Evolutionary conservation across 805 yeast species (phyloP).

Genomic region (Schwanniomyces sp.): DNA sequence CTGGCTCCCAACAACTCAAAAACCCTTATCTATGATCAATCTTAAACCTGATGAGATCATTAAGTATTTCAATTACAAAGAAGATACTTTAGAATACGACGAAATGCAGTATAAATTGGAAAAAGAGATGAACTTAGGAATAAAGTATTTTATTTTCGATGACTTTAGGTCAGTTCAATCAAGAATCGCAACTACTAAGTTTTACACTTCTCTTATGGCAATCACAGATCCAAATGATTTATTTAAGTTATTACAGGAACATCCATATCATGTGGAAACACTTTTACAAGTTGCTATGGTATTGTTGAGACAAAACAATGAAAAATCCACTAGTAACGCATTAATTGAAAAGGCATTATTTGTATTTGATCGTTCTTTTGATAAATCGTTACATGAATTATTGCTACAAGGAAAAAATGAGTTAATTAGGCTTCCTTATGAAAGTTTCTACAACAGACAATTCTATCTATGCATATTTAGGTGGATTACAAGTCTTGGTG

Average conservation of each 20-base stretch:
- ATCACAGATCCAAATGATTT: constrained; percentile 81
- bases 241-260: constrained; percentile 53
- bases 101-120: constrained; percentile 29
- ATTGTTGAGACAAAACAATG: constrained; percentile 72
- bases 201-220: constrained; percentile 63
- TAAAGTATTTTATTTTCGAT: constrained; percentile 58
- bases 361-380: constrained; percentile 74
- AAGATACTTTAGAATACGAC: constrained; percentile 24
- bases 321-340: constrained; percentile 66
- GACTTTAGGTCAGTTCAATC: constrained; percentile 32
- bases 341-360: constrained; percentile 75
- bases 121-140: constrained; percentile 38
- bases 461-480: constrained; percentile 74
- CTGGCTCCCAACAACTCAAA: constrained; percentile 70
- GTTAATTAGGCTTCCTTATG: constrained; percentile 71
- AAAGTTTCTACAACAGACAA: constrained; percentile 71
- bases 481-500: constrained; percentile 67
- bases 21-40: constrained; percentile 62
- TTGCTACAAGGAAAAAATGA: constrained; percentile 50
- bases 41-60: constrained; percentile 39
- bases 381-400: constrained; percentile 50
- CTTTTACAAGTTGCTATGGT: constrained; percentile 78
- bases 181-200: constrained; percentile 45
- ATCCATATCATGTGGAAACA: constrained; percentile 77
- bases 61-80: constrained; percentile 32